Conservation (phyloP, 305 asterid genomes). For the Fraxinus sp. region DNA sequence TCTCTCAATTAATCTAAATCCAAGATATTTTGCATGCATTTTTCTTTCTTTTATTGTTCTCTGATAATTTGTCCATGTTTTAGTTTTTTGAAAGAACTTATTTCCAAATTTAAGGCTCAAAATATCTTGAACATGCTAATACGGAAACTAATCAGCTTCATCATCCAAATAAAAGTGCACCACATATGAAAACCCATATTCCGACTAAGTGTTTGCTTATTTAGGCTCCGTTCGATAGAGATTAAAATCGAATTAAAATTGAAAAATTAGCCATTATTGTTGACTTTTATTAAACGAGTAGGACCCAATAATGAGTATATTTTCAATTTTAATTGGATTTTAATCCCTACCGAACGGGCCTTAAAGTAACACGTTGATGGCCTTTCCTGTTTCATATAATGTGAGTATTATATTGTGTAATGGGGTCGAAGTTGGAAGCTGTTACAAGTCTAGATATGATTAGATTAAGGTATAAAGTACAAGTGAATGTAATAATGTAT, state of each 20-base stretch:
- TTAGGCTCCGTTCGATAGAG: too few relatives aligned
- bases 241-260: too few relatives aligned
- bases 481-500: background rate
- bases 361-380: background rate
- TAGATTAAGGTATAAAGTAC: background rate
- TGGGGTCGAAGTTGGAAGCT: background rate
- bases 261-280: too few relatives aligned
- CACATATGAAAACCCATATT: background rate
- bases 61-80: constrained; percentile 14
- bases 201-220: background rate
- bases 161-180: constrained; percentile 8
- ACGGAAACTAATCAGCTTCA: background rate
- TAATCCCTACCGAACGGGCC: too few relatives aligned
- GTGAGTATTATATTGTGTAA: background rate
- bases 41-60: constrained; percentile 17
- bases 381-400: background rate
- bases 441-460: background rate
- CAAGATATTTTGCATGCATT: constrained; percentile 11
- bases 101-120: background rate
- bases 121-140: background rate
- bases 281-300: too few relatives aligned
- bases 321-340: too few relatives aligned
- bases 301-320: too few relatives aligned
- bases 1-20: constrained; percentile 1
- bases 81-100: background rate